These are phyloP conservation scores for Chaetoceros muelleri DNA, from an alignment of 108 stramenopile species.

Conservation along the genomic window DNA sequence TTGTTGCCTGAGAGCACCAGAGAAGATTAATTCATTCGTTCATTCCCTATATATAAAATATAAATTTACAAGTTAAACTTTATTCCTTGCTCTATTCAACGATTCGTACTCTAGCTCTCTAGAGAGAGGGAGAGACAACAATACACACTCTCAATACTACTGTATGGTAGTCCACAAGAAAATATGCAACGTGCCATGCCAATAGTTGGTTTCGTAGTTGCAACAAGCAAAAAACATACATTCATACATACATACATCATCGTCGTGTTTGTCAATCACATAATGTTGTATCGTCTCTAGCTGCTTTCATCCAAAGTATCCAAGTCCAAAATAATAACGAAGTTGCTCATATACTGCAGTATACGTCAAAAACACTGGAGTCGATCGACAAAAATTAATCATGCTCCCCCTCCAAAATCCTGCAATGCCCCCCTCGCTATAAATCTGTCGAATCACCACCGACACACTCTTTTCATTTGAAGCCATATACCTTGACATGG, in stretches of 20 bases:
- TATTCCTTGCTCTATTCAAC: no score
- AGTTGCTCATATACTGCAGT: constrained; percentile 10
- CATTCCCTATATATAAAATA: no score
- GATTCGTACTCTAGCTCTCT: no score
- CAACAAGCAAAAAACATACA: no score
- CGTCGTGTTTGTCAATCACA: no score
- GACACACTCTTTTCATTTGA: not conserved
- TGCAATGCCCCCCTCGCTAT: constrained; percentile 3
- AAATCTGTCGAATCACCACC: not conserved
- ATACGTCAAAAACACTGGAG: constrained; percentile 14
- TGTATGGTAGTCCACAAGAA: no score
- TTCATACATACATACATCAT: no score
- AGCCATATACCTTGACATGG: constrained; percentile 11
- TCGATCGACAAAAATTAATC: constrained; percentile 8
- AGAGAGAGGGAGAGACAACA: not conserved
- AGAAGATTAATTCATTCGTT: not conserved
- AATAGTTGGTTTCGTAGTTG: no score
- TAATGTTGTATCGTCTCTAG: no score
- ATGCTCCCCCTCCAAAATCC: constrained; percentile 16
- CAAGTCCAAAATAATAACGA: constrained; percentile 7
- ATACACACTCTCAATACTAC: no score
- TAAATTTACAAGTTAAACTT: no score
- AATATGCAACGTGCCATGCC: no score
- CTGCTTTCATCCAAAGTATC: constrained; percentile 6
- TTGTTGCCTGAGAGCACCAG: not conserved